These are phyloP conservation scores for Claviceps sp. DNA, from an alignment of 2,329 filamentous ascomycete species.

Conservation along the genomic window DNA sequence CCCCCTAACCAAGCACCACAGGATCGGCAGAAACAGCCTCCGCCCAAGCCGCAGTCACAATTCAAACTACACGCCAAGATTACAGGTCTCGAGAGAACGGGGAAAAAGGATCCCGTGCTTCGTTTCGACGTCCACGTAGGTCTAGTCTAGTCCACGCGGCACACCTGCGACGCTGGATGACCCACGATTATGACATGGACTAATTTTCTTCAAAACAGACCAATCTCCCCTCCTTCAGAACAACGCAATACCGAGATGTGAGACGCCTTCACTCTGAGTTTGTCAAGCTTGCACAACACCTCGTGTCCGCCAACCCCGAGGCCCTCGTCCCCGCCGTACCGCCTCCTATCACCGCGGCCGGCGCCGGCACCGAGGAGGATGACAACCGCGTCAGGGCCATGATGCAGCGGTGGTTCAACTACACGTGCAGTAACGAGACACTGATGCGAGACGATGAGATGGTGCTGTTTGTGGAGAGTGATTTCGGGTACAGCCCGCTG, in stretches of 20 bases:
- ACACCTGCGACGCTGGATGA: too few species aligned
- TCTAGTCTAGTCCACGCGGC: background rate
- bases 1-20: conserved; percentile 15
- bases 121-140: conserved; percentile 90
- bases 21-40: conserved; percentile 37
- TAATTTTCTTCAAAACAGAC: conserved; percentile 43
- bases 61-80: conserved; percentile 91
- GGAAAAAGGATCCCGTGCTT: conserved; percentile 89
- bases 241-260: conserved; percentile 95
- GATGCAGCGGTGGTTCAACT: conserved; percentile 91
- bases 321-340: conserved; percentile 88
- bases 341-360: conserved; percentile 85
- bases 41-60: conserved; percentile 46
- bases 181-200: too few species aligned
- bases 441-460: conserved; percentile 94
- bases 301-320: conserved; percentile 96
- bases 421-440: conserved; percentile 81
- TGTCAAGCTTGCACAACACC: conserved; percentile 84
- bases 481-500: conserved; percentile 95
- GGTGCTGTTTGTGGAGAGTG: conserved; percentile 96
- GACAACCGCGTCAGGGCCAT: conserved; percentile 77
- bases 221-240: conserved; percentile 95
- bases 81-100: conserved; percentile 80
- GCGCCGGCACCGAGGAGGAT: conserved; percentile 91
- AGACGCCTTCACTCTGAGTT: conserved; percentile 93